These are phyloP conservation scores for Botrytis fabae DNA, from an alignment of 2,329 filamentous ascomycete genomes.

Conservation along the genomic window DNA sequence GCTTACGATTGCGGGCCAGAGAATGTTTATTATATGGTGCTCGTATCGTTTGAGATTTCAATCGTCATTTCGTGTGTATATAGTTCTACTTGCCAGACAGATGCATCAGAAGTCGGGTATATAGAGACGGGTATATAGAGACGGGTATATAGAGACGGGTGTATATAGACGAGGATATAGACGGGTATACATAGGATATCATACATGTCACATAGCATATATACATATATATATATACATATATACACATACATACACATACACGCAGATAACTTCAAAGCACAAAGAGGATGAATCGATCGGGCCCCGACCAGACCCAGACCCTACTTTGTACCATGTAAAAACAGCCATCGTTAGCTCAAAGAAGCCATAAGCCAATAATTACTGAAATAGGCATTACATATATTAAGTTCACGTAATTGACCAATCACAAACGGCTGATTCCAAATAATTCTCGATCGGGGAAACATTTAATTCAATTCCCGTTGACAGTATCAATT, in stretches of 20 bases:
- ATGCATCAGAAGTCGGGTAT: fast-evolving
- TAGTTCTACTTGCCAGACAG: neutral
- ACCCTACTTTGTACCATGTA: neutral
- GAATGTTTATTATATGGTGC: neutral
- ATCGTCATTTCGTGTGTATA: neutral
- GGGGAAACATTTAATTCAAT: neutral
- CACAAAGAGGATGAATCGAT: neutral
- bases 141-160: no score
- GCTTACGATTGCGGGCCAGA: neutral
- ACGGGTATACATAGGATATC: neutral
- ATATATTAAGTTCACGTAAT: neutral
- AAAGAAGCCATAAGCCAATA: neutral
- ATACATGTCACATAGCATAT: neutral
- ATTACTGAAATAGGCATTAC: neutral
- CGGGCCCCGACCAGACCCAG: neutral
- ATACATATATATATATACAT: neutral
- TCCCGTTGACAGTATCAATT: neutral
- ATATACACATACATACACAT: no score
- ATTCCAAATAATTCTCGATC: constrained; percentile 1
- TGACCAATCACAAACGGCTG: neutral
- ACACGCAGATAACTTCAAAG: no score
- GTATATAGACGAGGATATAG: no score
- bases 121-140: no score
- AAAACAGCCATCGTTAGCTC: neutral
- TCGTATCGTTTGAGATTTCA: neutral